phyloP scores from a whole-genome alignment of 2,329 filamentous ascomycete species.

The Colletotrichum limetticola region DNA sequence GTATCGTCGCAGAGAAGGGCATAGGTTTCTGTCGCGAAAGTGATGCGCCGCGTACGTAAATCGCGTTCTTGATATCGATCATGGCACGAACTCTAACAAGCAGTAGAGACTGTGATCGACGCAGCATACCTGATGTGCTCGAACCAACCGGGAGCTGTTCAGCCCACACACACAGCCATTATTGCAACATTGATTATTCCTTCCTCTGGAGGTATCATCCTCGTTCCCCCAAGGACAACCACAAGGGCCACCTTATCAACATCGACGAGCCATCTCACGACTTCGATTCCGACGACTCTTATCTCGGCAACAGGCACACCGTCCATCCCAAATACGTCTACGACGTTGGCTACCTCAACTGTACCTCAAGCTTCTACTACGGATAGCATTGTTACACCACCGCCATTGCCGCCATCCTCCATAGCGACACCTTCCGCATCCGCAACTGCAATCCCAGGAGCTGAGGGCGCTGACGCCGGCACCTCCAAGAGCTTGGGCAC shows the following conservation, averaged over 20 bases:
- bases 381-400: conserved; percentile 9
- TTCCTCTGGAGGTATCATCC: conserved; percentile 48
- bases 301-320: conserved; percentile 21
- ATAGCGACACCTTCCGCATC: conserved; percentile 17
- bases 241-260: conserved; percentile 20
- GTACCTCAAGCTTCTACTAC: conserved; percentile 27
- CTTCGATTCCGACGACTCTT: conserved; percentile 28
- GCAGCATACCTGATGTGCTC: conserved; percentile 70
- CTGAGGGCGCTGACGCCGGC: conserved; percentile 20
- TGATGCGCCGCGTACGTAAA: conserved; percentile 52
- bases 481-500: conserved; percentile 27
- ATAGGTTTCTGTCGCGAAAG: conserved; percentile 62
- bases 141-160: conserved; percentile 58
- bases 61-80: not conserved
- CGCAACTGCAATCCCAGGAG: conserved; percentile 18
- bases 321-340: conserved; percentile 19
- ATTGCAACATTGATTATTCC: conserved; percentile 64
- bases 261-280: conserved; percentile 21
- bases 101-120: conserved; percentile 53
- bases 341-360: conserved; percentile 30
- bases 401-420: conserved; percentile 17
- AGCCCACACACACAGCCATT: conserved; percentile 68
- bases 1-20: conserved; percentile 65
- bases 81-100: not conserved
- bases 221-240: conserved; percentile 38